Evolutionary conservation across 108 stramenopile genomes (phyloP).

Genomic region (Cyclotella sp.): DNA sequence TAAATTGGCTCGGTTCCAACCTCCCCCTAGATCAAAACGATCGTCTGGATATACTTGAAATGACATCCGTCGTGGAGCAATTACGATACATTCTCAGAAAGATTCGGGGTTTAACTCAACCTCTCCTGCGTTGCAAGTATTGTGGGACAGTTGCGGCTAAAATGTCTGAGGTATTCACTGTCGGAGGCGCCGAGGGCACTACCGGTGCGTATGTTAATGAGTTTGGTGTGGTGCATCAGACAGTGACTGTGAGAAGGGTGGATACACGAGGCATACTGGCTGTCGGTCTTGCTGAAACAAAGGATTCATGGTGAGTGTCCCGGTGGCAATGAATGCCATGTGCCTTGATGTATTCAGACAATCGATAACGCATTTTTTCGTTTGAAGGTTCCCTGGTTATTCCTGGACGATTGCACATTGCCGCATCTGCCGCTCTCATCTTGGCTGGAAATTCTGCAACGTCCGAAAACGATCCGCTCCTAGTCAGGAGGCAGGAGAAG

Average conservation of each 20-base stretch:
- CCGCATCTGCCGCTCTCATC: conserved; percentile 53
- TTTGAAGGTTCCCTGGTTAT: conserved; percentile 74
- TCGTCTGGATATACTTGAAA: conserved; percentile 63
- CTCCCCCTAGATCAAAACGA: conserved; percentile 70
- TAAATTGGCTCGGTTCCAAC: conserved; percentile 82
- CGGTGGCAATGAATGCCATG: neutral
- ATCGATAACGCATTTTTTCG: neutral
- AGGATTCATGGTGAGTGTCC: conserved; percentile 54
- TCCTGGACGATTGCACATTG: conserved; percentile 77
- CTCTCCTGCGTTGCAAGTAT: conserved; percentile 60
- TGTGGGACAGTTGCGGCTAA: conserved; percentile 55
- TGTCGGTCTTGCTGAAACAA: conserved; percentile 63
- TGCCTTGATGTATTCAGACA: neutral
- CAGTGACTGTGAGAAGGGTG: conserved; percentile 68
- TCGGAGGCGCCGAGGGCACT: conserved; percentile 79
- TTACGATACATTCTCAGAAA: conserved; percentile 51
- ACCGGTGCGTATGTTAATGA: conserved; percentile 84
- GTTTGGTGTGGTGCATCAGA: conserved; percentile 82
- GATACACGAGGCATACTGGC: conserved; percentile 53
- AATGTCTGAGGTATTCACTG: conserved; percentile 64
- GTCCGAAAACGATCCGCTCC: conserved; percentile 19
- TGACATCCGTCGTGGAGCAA: conserved; percentile 55
- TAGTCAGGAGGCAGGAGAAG: neutral
- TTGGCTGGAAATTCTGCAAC: conserved; percentile 87
- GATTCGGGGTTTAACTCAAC: conserved; percentile 37